Conservation (phyloP, 2,329 filamentous ascomycete species). For the Beauveria bassiana region DNA sequence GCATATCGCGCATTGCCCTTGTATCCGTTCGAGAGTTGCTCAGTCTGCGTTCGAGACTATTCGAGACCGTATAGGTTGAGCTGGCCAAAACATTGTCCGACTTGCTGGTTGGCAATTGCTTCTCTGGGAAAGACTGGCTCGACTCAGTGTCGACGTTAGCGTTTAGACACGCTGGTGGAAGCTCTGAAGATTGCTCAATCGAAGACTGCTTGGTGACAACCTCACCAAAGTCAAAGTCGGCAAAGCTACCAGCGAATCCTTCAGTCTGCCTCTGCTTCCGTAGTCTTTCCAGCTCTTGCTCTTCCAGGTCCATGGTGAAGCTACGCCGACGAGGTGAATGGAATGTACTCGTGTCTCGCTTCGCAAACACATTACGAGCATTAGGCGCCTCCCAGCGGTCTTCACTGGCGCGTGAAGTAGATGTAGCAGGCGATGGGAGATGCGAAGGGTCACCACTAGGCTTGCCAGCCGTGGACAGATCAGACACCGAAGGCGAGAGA, state of each 20-base stretch:
- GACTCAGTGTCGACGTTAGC: neutral
- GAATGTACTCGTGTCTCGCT: constrained; percentile 43
- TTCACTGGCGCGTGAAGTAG: constrained; percentile 31
- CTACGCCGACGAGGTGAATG: constrained; percentile 38
- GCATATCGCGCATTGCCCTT: neutral
- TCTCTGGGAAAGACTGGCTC: neutral
- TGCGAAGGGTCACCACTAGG: constrained; percentile 19
- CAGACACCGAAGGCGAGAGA: constrained; percentile 12
- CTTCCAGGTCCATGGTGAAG: constrained; percentile 40
- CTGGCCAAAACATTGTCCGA: neutral
- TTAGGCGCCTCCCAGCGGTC: constrained; percentile 33
- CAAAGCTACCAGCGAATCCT: constrained; percentile 30
- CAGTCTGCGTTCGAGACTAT: neutral
- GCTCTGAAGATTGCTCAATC: constrained; percentile 4
- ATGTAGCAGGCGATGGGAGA: constrained; percentile 36
- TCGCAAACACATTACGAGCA: constrained; percentile 40
- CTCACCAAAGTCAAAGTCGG: constrained; percentile 31
- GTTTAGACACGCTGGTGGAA: neutral
- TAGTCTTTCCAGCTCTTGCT: constrained; percentile 18
- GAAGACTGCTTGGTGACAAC: constrained; percentile 17
- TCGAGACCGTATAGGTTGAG: neutral
- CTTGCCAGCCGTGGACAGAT: constrained; percentile 4
- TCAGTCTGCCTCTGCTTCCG: constrained; percentile 19
- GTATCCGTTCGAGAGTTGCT: neutral
- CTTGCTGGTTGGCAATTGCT: neutral